Evolutionary conservation across 371 early-diverging fungal genomes (phyloP), one percentile per base, ranked within the genome.

Genomic region (Apophysomyces sp.): DNA sequence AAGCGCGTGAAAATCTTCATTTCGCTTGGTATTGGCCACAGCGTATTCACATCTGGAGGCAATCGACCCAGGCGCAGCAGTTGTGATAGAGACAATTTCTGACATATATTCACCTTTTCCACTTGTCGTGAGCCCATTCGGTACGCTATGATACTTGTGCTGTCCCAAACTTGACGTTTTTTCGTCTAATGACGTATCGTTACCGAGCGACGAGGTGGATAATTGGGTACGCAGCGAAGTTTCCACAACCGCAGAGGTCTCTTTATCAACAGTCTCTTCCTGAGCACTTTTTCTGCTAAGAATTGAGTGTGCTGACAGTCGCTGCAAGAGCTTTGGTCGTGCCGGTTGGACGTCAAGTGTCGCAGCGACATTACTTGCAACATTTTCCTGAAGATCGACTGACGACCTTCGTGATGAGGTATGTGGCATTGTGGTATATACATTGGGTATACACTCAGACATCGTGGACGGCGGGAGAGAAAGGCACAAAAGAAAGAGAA

Each of bases 1-100:
- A 28, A 82, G 65, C 9, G 74, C 56, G 58, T 86, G 86, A 55
- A 83, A 84, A 41, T 84, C 84, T 9, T 31, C 40, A 49, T 76
- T 74, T 9, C 81, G 66, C 52, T 71, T 73, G 31, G 66, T 69
- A 56, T 66, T 78, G 30, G 76, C 73, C 11, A 61, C 36, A 3
- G 49, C 24, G 21, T 44, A 44, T 44, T 44, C 49, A 21, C 49
- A 44, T 44, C 21, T 44, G 9, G 49, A 44, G 21, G 49, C 49
- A 44, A 44, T 44, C 21, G 49, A 18, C 11, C 49, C 49, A 44
- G 49, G 49, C 21, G 21, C 49, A 44, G 49, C 11, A 21, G 9
- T 44, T 21, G 9, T 21, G 4, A 44, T 21, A 18, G 49, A 44
- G 21, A 9, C 16, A 44, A 21, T 21, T 44, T 44, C 49, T 8